Conservation (phyloP, 192 early-diverging fungal genomes). For the Coemansia sp. region DNA sequence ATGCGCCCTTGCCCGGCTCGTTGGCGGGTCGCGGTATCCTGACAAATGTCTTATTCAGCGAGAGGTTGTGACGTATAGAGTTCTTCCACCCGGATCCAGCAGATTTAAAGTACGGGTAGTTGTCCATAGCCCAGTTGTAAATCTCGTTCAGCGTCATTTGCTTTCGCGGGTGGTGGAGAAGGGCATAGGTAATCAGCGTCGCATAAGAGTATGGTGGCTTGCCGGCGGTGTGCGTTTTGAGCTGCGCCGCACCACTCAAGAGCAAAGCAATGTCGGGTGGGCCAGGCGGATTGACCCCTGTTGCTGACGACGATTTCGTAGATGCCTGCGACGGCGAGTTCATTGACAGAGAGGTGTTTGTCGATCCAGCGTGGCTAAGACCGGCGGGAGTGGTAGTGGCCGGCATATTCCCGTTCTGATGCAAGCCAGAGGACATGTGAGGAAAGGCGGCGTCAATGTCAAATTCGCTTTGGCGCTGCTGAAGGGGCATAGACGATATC, state of each 20-base stretch:
- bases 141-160: constrained; percentile 84
- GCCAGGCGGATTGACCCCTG: not conserved
- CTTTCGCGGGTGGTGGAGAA: constrained; percentile 64
- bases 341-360: not conserved
- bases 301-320: not conserved
- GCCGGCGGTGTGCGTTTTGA: constrained; percentile 43
- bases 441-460: constrained; percentile 7
- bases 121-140: constrained; percentile 77
- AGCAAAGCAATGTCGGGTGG: constrained; percentile 49
- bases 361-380: not conserved
- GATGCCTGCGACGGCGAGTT: constrained; percentile 3
- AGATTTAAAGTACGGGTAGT: constrained; percentile 79
- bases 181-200: constrained; percentile 81
- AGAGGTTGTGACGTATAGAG: constrained; percentile 89
- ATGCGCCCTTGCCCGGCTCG: constrained; percentile 86
- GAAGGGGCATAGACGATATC: not conserved
- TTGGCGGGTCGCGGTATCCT: constrained; percentile 77
- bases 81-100: constrained; percentile 81
- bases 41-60: constrained; percentile 81
- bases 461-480: constrained; percentile 6
- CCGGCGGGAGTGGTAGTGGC: not conserved
- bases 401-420: not conserved
- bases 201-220: constrained; percentile 89
- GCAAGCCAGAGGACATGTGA: constrained; percentile 3
- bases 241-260: constrained; percentile 46